A percentile compares a stretch with the other conserved stretches of the same genome.
Conservation (phyloP, 768 basidiomycete genomes). For the Agaricus subrufescens region DNA sequence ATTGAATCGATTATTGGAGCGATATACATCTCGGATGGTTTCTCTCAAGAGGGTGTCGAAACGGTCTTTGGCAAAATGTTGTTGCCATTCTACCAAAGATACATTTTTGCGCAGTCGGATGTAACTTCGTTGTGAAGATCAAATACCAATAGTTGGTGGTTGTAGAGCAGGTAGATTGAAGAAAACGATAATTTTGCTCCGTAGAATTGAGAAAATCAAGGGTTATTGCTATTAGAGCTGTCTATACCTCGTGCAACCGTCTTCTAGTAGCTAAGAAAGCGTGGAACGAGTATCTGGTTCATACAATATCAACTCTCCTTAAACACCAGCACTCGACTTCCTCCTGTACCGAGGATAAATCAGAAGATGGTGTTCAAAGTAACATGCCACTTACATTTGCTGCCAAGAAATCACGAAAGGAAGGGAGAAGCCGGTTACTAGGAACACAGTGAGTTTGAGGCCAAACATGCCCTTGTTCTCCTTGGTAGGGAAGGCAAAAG, state of each 20-base stretch:
- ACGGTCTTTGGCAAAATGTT: conserved; percentile 63
- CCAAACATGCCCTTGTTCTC: conserved; percentile 47
- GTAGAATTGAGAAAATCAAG: too few species aligned
- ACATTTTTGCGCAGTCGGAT: conserved; percentile 31
- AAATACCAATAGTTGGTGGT: too few species aligned
- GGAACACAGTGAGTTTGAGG: conserved; percentile 40
- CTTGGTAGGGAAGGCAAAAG: conserved; percentile 45
- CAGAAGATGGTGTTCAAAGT: neutral
- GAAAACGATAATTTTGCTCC: too few species aligned
- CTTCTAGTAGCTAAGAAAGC: too few species aligned
- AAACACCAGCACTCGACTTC: conserved; percentile 31
- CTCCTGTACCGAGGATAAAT: conserved; percentile 26
- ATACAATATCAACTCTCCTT: neutral
- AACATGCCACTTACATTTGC: conserved; percentile 56
- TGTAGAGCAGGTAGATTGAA: too few species aligned
- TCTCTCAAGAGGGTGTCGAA: conserved; percentile 56
- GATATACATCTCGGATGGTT: conserved; percentile 72
- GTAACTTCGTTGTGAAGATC: neutral
- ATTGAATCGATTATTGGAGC: conserved; percentile 80
- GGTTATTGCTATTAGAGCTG: too few species aligned
- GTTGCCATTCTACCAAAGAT: conserved; percentile 74
- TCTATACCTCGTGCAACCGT: too few species aligned
- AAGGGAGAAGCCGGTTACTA: conserved; percentile 56
- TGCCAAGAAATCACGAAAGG: conserved; percentile 59
- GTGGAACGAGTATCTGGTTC: too few species aligned